These are phyloP conservation scores for Solanum pennellii DNA, from an alignment of 257 asterid species.

Conservation along the genomic window DNA sequence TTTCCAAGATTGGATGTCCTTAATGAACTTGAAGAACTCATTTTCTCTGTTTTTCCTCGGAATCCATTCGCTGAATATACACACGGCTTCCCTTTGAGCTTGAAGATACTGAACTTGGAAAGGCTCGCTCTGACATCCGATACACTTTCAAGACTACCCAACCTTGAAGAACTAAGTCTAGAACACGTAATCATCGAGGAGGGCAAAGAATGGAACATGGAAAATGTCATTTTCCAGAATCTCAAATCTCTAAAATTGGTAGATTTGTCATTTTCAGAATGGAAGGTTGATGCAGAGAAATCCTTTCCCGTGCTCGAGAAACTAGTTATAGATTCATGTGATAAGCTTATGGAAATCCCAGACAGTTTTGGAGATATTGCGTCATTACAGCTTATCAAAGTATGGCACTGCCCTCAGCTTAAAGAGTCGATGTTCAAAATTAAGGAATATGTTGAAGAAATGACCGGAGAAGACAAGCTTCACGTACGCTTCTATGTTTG, in stretches of 20 bases:
- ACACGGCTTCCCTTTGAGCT: no score
- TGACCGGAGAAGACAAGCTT: background rate
- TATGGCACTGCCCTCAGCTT: background rate
- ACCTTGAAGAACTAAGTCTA: no score
- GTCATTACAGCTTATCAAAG: background rate
- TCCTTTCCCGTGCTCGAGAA: background rate
- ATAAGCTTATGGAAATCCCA: background rate
- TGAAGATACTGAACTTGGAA: accelerated
- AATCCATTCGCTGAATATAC: accelerated
- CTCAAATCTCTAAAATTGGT: accelerated
- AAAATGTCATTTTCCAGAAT: background rate
- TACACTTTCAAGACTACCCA: no score
- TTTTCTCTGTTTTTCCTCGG: accelerated
- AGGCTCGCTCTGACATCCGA: no score
- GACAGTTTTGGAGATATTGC: background rate
- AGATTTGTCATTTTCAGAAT: accelerated
- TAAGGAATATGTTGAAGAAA: background rate
- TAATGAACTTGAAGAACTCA: no score
- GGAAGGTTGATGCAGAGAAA: background rate
- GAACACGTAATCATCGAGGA: no score
- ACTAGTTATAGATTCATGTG: accelerated
- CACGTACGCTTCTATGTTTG: accelerated
- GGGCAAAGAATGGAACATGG: no score
- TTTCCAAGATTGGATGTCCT: no score
- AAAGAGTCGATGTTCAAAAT: background rate